These are phyloP conservation scores for Ophiorrhiza pumila DNA, from an alignment of 257 asterid genomes.

Conservation along the genomic window DNA sequence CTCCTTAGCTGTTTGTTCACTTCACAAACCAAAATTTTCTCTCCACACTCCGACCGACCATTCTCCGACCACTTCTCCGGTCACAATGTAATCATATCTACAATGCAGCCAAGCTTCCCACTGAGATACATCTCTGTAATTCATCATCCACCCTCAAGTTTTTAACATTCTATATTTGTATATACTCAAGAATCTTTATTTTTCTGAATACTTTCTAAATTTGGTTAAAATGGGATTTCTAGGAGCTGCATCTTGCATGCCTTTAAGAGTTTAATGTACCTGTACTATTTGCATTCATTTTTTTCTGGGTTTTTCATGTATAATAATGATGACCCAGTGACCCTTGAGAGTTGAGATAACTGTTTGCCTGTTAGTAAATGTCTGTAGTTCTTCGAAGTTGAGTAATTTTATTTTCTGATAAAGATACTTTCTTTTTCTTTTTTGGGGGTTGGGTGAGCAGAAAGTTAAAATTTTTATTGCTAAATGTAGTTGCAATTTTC, in stretches of 20 bases:
- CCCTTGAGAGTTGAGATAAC: no score
- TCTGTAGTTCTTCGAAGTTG: neutral
- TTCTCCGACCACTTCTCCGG: constrained; percentile 15
- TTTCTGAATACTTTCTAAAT: neutral
- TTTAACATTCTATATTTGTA: neutral
- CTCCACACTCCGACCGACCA: constrained; percentile 14
- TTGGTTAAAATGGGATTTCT: constrained; percentile 3
- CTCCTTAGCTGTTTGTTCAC: neutral
- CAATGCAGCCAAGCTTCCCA: neutral
- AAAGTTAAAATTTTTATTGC: constrained; percentile 3
- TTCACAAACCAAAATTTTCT: neutral
- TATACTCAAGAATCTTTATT: neutral
- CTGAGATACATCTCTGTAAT: neutral
- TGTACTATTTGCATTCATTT: neutral
- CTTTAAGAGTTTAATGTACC: neutral
- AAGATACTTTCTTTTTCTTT: neutral
- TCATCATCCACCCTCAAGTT: neutral
- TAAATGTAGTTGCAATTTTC: constrained; percentile 7
- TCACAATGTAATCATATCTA: neutral
- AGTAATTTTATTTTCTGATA: neutral
- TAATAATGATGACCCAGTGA: neutral
- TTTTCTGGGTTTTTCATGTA: neutral
- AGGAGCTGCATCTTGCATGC: neutral
- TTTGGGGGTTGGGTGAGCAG: neutral
- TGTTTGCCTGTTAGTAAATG: neutral